Evolutionary conservation across 306 rosid species (phyloP), one percentile per base, ranked within the genome.

Genomic region (Citrullus colocynthis): DNA sequence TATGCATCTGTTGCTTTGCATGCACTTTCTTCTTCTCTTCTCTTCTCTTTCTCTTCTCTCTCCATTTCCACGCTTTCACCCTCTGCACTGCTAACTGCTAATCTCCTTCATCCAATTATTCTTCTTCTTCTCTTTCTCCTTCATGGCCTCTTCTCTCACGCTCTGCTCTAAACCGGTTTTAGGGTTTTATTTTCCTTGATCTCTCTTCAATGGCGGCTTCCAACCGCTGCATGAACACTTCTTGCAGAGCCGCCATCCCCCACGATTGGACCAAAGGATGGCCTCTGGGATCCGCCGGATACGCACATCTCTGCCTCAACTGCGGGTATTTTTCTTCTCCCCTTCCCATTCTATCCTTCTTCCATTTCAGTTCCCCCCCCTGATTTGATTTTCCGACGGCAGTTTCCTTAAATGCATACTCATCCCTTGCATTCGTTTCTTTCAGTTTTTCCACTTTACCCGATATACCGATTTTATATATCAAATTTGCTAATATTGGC

Each of bases 241-340:
- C 82, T 76, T 92, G 96, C 78, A 83, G 78, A 61, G 67, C 87
- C 74, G 69, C 73, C 54, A 59, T 74, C 36, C 28, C 83, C 6
- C 89, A 78, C 64, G 90, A 92, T 55, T 90, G 97, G 96, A 92
- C 86, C 87, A 89, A 78, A 79, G 99, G 99, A 30, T 95, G 99
- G 99, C 85, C 88, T 78, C 75, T 92, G 60, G 87, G 96, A 92
- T 88, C 96, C 78, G 97, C 93, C 83, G 96, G 96, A 87, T 95
- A 88, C 41, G 93, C 97, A n/a, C 86, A 88, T 84, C 91, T 92
- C 49, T 95, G 99, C 84, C 80, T 20, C 81, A 82, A 80, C 74
- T 95, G 99, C 93, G 99, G 99, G 99, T 95, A 92, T 36, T 48
- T 36, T 37, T 54, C 79, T 30, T 77, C 14, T 4, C 3, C 58